Percentiles rank a stretch among this genome's conserved stretches.
These are phyloP conservation scores for Oenanthe sinensis DNA, from an alignment of 129 eudicot species.

Conservation along the genomic window DNA sequence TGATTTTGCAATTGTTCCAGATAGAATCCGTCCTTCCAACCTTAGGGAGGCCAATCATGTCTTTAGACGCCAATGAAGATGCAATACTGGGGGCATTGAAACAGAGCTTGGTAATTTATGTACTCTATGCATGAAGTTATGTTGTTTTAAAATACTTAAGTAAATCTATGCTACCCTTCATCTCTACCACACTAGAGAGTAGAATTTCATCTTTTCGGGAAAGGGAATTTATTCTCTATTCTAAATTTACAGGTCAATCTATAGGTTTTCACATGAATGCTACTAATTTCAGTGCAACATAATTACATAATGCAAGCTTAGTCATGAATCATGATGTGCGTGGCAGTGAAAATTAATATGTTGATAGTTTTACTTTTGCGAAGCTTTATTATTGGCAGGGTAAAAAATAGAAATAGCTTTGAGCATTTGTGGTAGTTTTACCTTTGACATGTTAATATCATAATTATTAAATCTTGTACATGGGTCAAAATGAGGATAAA, in stretches of 20 bases:
- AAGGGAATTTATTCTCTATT: not conserved
- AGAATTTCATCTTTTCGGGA: not conserved
- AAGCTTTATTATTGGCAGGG: not conserved
- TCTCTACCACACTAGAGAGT: not conserved
- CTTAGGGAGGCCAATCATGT: slow-evolving; percentile 86
- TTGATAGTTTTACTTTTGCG: not conserved
- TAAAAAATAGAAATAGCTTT: not conserved
- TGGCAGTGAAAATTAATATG: not conserved
- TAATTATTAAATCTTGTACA: not conserved
- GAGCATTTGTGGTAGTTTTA: not conserved
- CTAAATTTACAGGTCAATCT: not conserved
- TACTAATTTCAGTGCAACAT: not conserved
- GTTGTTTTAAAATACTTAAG: not conserved
- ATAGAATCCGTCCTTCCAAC: slow-evolving; percentile 91
- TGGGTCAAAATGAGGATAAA: not conserved
- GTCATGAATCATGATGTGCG: not conserved
- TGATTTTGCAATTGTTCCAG: slow-evolving; percentile 31
- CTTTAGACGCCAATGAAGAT: slow-evolving; percentile 97
- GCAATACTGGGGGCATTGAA: slow-evolving; percentile 88
- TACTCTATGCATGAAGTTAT: not conserved
- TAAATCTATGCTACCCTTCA: not conserved
- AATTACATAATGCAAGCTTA: not conserved
- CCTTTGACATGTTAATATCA: not conserved
- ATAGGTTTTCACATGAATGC: not conserved
- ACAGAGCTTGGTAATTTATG: slow-evolving; percentile 77